Evolutionary conservation across 2,329 filamentous ascomycete genomes (phyloP).

Genomic region (Geosmithia putterillii): DNA sequence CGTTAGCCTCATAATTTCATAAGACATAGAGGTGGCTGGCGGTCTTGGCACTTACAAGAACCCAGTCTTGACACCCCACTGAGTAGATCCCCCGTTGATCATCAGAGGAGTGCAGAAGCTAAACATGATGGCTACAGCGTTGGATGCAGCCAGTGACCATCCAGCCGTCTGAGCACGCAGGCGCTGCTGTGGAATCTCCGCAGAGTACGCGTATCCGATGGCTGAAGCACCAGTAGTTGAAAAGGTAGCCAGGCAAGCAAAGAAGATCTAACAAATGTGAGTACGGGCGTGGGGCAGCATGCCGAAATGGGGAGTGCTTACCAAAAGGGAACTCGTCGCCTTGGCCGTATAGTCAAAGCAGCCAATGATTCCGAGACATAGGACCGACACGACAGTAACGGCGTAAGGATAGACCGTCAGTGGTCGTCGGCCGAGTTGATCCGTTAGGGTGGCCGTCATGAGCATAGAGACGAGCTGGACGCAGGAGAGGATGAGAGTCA

Average conservation of each 20-base stretch:
- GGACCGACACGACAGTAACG: constrained; percentile 20
- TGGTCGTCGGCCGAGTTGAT: constrained; percentile 20
- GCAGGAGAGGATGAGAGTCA: constrained; percentile 25
- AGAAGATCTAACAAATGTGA: constrained; percentile 19
- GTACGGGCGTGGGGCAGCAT: too few relatives aligned
- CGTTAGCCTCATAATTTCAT: too few relatives aligned
- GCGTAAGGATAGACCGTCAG: constrained; percentile 14
- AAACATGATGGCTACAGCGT: constrained; percentile 27
- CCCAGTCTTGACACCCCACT: constrained; percentile 29
- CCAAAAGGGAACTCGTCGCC: constrained; percentile 20
- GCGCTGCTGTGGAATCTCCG: constrained; percentile 25
- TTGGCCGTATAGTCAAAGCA: constrained; percentile 24
- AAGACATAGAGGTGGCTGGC: too few relatives aligned
- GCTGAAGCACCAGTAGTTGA: constrained; percentile 26
- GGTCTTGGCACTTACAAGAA: constrained; percentile 28
- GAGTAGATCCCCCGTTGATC: constrained; percentile 19
- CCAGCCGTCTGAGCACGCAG: constrained; percentile 24
- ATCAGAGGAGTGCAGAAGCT: constrained; percentile 30
- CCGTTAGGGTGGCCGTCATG: constrained; percentile 19
- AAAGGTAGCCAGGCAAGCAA: constrained; percentile 26
- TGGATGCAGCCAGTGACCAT: constrained; percentile 22
- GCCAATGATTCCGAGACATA: constrained; percentile 24
- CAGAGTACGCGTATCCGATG: constrained; percentile 28
- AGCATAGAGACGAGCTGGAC: constrained; percentile 28
- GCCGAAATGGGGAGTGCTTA: too few relatives aligned